Conservation (phyloP, 306 rosid species). For the Amphicarpaea edgeworthii region DNA sequence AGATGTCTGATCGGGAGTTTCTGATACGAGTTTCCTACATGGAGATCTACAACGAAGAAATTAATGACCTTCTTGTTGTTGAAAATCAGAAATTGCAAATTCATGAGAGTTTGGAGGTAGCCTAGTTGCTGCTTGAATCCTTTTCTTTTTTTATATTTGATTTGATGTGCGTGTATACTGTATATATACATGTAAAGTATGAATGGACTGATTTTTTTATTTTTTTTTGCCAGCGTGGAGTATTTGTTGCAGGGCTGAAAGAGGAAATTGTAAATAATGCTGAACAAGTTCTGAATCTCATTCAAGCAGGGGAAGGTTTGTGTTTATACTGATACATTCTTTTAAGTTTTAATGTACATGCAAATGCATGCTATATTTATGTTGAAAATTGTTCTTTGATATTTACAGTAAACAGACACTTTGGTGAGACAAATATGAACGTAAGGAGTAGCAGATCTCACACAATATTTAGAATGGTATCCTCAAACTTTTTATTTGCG, state of each 20-base stretch:
- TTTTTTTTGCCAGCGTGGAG: constrained; percentile 71
- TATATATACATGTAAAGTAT: neutral
- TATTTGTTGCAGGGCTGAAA: constrained; percentile 90
- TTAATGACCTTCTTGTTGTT: constrained; percentile 82
- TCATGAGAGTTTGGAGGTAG: constrained; percentile 96
- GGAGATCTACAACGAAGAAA: constrained; percentile 98
- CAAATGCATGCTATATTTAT: constrained; percentile 37
- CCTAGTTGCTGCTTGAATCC: constrained; percentile 26
- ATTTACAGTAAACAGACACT: constrained; percentile 83
- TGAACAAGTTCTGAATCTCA: constrained; percentile 82
- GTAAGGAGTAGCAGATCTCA: constrained; percentile 96
- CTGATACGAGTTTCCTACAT: constrained; percentile 89
- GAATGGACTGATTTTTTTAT: constrained; percentile 31
- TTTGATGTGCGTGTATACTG: neutral
- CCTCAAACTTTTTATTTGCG: constrained; percentile 31
- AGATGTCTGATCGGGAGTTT: constrained; percentile 85
- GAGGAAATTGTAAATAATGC: constrained; percentile 88
- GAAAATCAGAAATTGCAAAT: constrained; percentile 93
- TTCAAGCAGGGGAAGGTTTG: constrained; percentile 91
- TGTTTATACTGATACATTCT: constrained; percentile 3
- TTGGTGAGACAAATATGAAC: constrained; percentile 97
- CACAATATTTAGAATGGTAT: constrained; percentile 96
- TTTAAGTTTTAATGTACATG: constrained; percentile 13
- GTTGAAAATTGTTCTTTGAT: constrained; percentile 31
- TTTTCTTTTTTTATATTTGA: neutral